Base-by-base conservation (phyloP, 2,329 filamentous ascomycete genomes). In the Teratosphaeria nubilosa region DNA sequence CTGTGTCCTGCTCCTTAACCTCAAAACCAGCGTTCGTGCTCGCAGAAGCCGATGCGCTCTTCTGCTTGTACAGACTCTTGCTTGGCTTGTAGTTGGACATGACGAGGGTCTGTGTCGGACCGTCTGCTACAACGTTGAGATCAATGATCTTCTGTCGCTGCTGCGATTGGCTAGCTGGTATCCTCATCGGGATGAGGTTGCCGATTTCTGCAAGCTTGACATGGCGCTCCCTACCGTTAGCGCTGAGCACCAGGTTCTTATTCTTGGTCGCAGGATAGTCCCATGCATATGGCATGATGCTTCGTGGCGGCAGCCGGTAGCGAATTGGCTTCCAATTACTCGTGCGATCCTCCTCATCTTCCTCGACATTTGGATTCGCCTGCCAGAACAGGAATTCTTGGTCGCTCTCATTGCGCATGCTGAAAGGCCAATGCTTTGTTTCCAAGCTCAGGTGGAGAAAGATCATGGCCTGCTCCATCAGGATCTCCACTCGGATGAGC, bases 221-320 rank as follows among this genome's bases (percentile, higher is more conserved):
- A 69, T 96, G 90, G 31, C 94, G 82, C 70, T 96, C 91, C 68
- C 87, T 90, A 61, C 86, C 85, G 67, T 86, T 85, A 7, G 86
- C 87, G 56, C 80, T 86, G 69, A 99, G 84, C 54, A 97, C 85
- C 45, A 99, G 83, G 71, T 96, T 94, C 68, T 94, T 95, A 75
- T 90, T 87, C 75, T 95, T 96, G n/a, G 91, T 91, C 1, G 94
- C 92, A 1, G 94, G 95, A 74, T 96, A 99, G 70, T 99, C 95
- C 94, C 94, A 99, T 1, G 94, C 92, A 69, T 99, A 99, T 0
- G 95, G 94, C 94, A 99, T 99, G 73, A 99, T 96, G 73, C 92
- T 97, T 60, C 94, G 82, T 13, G 92, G 86, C 1, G 95, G 95
- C 31, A 99, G 79, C 32, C 92, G 87, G 74, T 99, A 99, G 56